Evolutionary conservation across 495 filamentous ascomycete species (phyloP), one percentile per base, ranked within the genome.

Genomic region (Symbiotaphrina buchneri): DNA sequence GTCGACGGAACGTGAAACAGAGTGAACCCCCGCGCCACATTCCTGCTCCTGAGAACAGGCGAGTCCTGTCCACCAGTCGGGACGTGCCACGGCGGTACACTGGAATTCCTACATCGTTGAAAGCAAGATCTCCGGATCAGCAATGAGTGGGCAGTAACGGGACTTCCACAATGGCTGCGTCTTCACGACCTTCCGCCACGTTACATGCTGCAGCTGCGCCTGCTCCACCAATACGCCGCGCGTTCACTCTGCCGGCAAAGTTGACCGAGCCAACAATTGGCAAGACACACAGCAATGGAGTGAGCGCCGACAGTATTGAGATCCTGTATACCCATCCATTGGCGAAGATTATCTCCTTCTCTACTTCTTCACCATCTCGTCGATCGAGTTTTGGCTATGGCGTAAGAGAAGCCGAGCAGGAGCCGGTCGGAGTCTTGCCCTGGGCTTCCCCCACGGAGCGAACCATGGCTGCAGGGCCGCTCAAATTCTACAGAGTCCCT

Each of bases 401-500:
- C n/a, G n/a, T n/a, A n/a, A n/a, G n/a, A 8, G 35, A 34, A 19
- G 17, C 16, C 5, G 40, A 39, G 7, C 39, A 41, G 19, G 26
- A 39, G 6, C 41, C 42, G 3, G 39, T 33, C 7, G 55, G 51
- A 36, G 71, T 72, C 2, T 52, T 87, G 21, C 61, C 79, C 11
- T 85, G 78, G 73, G 59, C 63, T 27, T 77, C 74, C 4, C 57
- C 65, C 13, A 65, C 77, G 2, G 83, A 93, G 47, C 65, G 76
- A 42, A 90, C 78, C 1, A 65, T 87, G 31, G 81, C 82, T 36
- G 65, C 74, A 38, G 81, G 82, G 6, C 68, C 71, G 4, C 59
- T 92, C 27, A 61, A 71, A 30, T 69, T 93, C 32, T 84, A 93
- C 47, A 68, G 69, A 34, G 72, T 83, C 17, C 71, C 77, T 5